Evolutionary conservation across 2,329 filamentous ascomycete genomes (phyloP), one percentile per base, ranked within the genome.

Genomic region (Colletotrichum orbiculare): DNA sequence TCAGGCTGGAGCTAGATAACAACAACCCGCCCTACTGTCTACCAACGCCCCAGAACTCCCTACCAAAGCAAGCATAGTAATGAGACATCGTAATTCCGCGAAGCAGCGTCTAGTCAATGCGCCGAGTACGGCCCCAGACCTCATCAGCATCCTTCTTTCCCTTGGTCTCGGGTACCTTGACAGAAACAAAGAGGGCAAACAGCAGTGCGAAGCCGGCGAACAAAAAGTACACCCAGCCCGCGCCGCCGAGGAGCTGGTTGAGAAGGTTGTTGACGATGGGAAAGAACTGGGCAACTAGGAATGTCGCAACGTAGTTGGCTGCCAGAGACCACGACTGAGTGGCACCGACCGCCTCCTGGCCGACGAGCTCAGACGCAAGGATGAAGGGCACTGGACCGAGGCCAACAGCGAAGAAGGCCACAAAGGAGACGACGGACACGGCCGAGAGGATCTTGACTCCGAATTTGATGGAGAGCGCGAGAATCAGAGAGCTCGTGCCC

Each of bases 311-410:
- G 83, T 96, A 98, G 76, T 96, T 98, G 12, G 92, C 91, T 2
- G 89, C 93, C 33, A 98, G 79, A 1, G 91, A 92, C 86, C 94
- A 96, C 63, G 91, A 94, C 76, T 99, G 96, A 0, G 93, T 91
- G 0, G 95, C 93, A 1, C 95, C 94, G 0, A 97, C 94, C 0
- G 95, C 96, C 74, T 97, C 93, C 11, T 93, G 90, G 0, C 90
- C 91, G 1, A 98, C 96, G 3, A 98, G 86, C 77, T 98, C 96
- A 2, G 92, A 94, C 0, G 94, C 91, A 50, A 99, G 85, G 69
- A 98, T 96, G 77, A 98, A 99, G 0, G 96, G 96, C 1, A 99
- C 93, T 0, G 96, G 96, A 0, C 96, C 96, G 0, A 99, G 85
- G 0, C 96, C 96, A 12, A 97, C 86, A 0, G 92, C 96, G 71